A percentile compares a stretch with the other conserved stretches of the same genome.
phyloP scores from a whole-genome alignment of 2,329 filamentous ascomycete species.

The Paracorniculantispora psalliotae region DNA sequence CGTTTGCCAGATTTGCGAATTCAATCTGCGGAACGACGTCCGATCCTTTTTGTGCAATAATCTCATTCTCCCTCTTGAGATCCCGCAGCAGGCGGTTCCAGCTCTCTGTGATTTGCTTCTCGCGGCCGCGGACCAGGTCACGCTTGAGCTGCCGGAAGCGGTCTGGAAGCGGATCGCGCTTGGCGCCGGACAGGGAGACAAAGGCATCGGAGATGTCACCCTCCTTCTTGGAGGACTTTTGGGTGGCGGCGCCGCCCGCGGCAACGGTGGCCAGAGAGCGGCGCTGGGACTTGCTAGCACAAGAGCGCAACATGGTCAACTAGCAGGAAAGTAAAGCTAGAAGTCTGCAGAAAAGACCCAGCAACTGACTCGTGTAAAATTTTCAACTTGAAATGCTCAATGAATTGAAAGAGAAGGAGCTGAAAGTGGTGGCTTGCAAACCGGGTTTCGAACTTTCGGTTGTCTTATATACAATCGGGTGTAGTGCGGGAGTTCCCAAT shows the following conservation, averaged over 20 bases:
- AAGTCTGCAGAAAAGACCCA: not conserved
- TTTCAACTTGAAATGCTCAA: not conserved
- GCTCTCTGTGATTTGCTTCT: slow-evolving; percentile 40
- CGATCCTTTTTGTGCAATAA: slow-evolving; percentile 40
- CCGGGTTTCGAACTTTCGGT: not conserved
- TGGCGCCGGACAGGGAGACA: slow-evolving; percentile 49
- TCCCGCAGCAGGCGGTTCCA: slow-evolving; percentile 45
- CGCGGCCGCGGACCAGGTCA: slow-evolving; percentile 45
- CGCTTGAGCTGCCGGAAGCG: slow-evolving; percentile 53
- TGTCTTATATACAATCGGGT: slow-evolving; percentile 16
- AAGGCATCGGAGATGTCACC: slow-evolving; percentile 61
- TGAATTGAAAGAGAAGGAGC: not conserved
- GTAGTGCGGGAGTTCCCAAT: slow-evolving; percentile 24
- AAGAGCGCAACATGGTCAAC: slow-evolving; percentile 7
- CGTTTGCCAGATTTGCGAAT: slow-evolving; percentile 39
- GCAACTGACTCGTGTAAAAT: not conserved
- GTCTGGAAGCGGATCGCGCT: slow-evolving; percentile 44
- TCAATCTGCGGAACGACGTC: slow-evolving; percentile 49
- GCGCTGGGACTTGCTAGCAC: slow-evolving; percentile 11
- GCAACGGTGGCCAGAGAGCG: slow-evolving; percentile 17
- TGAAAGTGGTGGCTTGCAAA: not conserved
- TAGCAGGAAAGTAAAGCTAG: not conserved
- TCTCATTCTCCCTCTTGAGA: slow-evolving; percentile 43
- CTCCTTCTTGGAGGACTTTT: slow-evolving; percentile 41
- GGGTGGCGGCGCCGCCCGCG: slow-evolving; percentile 11